Evolutionary conservation across 148 eudicot genomes (phyloP), one percentile per base, ranked within the genome.

Genomic region (Rhododendron kiyosumense): DNA sequence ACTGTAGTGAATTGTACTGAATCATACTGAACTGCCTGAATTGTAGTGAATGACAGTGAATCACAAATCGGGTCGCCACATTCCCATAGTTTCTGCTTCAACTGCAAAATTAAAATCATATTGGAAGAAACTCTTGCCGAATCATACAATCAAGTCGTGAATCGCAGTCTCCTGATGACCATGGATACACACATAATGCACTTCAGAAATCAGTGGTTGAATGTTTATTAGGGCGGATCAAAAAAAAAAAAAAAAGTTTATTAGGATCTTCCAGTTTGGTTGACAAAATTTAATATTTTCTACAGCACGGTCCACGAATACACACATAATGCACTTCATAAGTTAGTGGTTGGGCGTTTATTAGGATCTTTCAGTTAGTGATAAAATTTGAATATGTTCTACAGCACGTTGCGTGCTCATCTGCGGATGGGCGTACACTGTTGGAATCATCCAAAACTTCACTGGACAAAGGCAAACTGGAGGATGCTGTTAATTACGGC

Each of bases 341-440:
- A 79, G 15, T 17, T 67, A 36, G 3, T 36, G 38, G 38, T 36
- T 36, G 38, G 38, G 3, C 38, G 38, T 2, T 36, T 36, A 2
- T 36, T 36, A 36, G 38, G 38, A 79, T 71, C 74, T 75, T 38
- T 43, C 49, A 63, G 36, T 76, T 30, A 85, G 79, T 90, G 52
- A 90, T 43, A 80, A 59, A 67, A 46, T 63, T 30, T 83, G 57
- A 75, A 51, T 85, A 49, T 84, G 71, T 77, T 87, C 78, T 83
- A 81, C 92, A 93, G 99, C 99, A 96, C 89, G 97, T 98, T 34
- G 98, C 99, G 59, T 97, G 99, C 85, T 97, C 99, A 65, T 95
- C 99, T 79, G 99, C 99, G 14, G 99, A 97, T 92, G 99, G 99
- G 74, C 90, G 99, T 43, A 98, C 96, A 83, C 98, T 97, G 74